A percentile compares a stretch with the other conserved stretches of the same genome.
Conservation (phyloP, 1,284 basidiomycete species). For the Naganishia cerealis region DNA sequence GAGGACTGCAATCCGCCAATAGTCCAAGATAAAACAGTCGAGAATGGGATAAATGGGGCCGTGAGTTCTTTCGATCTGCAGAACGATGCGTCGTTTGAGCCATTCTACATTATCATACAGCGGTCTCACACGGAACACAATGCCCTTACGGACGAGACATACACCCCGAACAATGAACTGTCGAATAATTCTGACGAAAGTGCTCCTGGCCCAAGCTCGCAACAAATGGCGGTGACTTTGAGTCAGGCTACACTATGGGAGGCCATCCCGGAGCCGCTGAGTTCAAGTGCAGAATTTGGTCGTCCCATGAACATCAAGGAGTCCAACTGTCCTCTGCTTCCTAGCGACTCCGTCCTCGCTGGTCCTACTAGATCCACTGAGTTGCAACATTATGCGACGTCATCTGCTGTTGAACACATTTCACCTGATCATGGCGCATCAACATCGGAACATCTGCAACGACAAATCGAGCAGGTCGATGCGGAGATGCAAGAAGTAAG, state of each 20-base stretch:
- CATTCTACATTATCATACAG: too few relatives aligned
- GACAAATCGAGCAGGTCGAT: conserved; percentile 86
- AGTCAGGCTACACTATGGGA: not conserved
- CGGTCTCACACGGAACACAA: too few relatives aligned
- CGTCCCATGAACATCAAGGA: not conserved
- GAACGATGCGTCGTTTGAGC: too few relatives aligned
- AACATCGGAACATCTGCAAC: conserved; percentile 84
- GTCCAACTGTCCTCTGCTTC: not conserved
- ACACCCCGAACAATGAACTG: not conserved
- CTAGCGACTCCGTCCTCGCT: too few relatives aligned
- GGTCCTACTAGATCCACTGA: too few relatives aligned
- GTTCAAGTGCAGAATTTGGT: not conserved
- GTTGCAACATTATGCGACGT: not conserved
- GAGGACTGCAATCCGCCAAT: not conserved
- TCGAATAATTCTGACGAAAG: not conserved
- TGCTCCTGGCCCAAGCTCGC: not conserved
- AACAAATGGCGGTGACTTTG: conserved; percentile 8
- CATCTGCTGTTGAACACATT: not conserved
- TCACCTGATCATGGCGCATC: conserved; percentile 59
- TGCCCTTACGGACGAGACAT: not conserved
- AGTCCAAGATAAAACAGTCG: not conserved
- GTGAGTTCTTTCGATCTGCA: not conserved
- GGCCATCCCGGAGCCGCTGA: not conserved
- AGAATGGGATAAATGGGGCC: not conserved
- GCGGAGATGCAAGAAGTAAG: conserved; percentile 71